Evolutionary conservation across 2,329 filamentous ascomycete genomes (phyloP), one percentile per base, ranked within the genome.

Genomic region (Colletotrichum sp.): DNA sequence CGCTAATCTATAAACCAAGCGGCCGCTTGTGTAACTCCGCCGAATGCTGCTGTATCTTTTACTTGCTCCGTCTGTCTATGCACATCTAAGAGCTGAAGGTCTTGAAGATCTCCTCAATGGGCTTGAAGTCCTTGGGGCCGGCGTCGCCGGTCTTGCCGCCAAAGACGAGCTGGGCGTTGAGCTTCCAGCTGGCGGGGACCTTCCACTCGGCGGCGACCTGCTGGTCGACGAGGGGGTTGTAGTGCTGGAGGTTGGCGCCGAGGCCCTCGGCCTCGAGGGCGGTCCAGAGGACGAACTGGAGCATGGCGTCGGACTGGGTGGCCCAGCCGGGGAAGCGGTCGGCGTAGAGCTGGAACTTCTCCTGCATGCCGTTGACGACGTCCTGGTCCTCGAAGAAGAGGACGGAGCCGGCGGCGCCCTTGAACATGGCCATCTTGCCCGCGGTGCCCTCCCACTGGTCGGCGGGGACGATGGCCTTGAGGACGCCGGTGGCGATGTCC

Each of bases 231-330:
- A 98, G 86, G 24, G 95, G 95, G 90, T 95, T 97, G 90, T 98
- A 98, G 88, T 98, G 96, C 90, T 98, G 96, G 69, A 98, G 90
- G 89, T 96, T 98, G 83, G 93, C 94, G 79, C 95, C 95, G 72
- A 98, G 91, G 34, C 96, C 95, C 84, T 97, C 95, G 77, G 93
- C 90, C 87, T 96, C 94, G 73, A 98, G 92, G 6, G 93, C 94
- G 21, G 93, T 93, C 96, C 96, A 98, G 79, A 95, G 84, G 79
- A 92, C 88, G 86, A 91, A 94, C 88, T 98, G 95, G 82, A 95
- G 91, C 92, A 98, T 98, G 85, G 91, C 96, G 83, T 90, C 91
- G 78, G 93, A 92, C 87, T 98, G 95, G 78, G 90, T 88, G 73
- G 92, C 92, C 95, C 95, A 98, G 80, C 84, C 83, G 77, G 92